Base-by-base conservation (phyloP, 257 asterid species). In the Paraleonurus japonicus region DNA sequence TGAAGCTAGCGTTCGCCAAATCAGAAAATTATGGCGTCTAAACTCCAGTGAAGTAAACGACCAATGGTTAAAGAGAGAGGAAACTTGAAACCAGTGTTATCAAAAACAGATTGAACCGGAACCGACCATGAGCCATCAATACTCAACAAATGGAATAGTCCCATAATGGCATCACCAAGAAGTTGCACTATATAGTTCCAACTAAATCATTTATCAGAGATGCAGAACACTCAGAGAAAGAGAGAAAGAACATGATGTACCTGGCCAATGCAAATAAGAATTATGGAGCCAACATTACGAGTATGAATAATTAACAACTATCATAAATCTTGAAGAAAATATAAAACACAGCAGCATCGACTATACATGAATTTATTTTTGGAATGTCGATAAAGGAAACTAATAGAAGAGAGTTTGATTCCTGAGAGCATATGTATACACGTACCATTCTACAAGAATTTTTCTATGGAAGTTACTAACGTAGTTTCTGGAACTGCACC, bases 401-500 rank as follows among this genome's bases (percentile, higher is more conserved):
- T 48, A 57, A 8, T 8, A 13, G 12, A 54, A 71, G 30, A 76
- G 71, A 59, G 74, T 61, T 35, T 19, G 43, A 48, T 72, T 71
- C 75, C 74, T 3, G 26, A 59, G 69, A 71, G 67, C 75, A 71
- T 58, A 54, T 55, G 55, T 73, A 77, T 69, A 58, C 64, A 77
- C 75, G 53, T 65, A 48, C 81, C 80, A 53, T 2, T 76, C 85
- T 81, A 90, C 86, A 90, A 72, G 94, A 86, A 93, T 50, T 86
- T 93, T 43, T 89, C 97, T 74, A 93, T 86, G 90, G 80, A 69
- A 71, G 94, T 84, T 55, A 77, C 65, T 73, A 93, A 71, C 7
- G 96, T 88, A 51, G 92, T 20, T 72, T 93, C 92, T 5, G 95
- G 96, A 63, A 93, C 97, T 11, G 98, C 97, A 69, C 98, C 98